Base-by-base conservation (phyloP, 2,329 filamentous ascomycete species). In the Lecanoromycetidae sp. region DNA sequence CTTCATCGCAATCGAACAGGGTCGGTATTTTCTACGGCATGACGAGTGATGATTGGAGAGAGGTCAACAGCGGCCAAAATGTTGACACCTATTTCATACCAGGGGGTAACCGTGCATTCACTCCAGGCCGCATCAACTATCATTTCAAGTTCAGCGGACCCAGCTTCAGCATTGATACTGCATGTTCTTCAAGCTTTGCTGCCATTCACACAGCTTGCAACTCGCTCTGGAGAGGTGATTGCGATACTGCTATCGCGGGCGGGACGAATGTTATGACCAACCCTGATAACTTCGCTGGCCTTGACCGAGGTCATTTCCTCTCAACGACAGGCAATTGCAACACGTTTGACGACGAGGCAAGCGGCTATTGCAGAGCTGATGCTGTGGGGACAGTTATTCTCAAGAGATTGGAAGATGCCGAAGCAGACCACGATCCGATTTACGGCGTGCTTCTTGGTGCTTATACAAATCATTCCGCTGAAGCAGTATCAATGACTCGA, bases 171-270 rank as follows among this genome's bases (percentile, higher is more conserved):
- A 52, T 65, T 27, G 63, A 66, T 40, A 65, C 64, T n/a, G 64
- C 64, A 15, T 64, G 61, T 37, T 62, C 61, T 2, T 58, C 59
- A 2, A 62, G 60, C 39, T 57, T 60, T 12, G 64, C 66, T 12
- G 61, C 49, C 56, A 2, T 49, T 56, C 75, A 82, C 54, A 63
- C 79, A 6, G 72, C 74, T 7, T 85, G 81, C 63, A 77, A 76
- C 4, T 74, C 80, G 0, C 66, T 85, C 15, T 80, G 77, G 74
- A 71, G 74, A 6, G 75, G 76, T 48, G 82, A 87, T 55, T 82
- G 78, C 51, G 82, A 87, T 57, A 85, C 79, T 8, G 83, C 82
- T 3, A 75, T 84, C 33, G 80, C 81, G 3, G 83, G 83, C 50
- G 83, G 83, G 52, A 66, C 82, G 12, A 83, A 81, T 38, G 77